These are phyloP conservation scores for Ogataea trehalophila DNA, from an alignment of 805 yeast genomes.

Conservation along the genomic window DNA sequence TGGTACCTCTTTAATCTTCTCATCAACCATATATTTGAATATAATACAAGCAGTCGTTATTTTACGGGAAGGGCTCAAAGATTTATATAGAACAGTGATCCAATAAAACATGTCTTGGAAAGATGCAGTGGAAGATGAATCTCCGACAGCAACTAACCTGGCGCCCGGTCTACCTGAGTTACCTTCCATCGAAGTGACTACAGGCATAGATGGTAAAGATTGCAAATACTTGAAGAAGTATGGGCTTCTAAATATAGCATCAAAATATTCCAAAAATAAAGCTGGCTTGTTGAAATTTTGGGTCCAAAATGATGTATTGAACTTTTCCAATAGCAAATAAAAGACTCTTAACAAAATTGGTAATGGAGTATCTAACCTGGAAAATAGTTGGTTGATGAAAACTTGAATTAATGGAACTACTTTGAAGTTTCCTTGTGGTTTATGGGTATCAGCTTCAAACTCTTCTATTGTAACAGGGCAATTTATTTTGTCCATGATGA, in stretches of 20 bases:
- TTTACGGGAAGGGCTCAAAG: constrained; percentile 44
- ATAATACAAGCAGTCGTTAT: constrained; percentile 50
- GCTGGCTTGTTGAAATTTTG: constrained; percentile 39
- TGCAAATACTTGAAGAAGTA: constrained; percentile 36
- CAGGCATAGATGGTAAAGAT: constrained; percentile 5
- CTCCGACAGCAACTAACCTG: constrained; percentile 3
- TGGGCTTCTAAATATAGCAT: constrained; percentile 54
- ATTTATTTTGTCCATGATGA: constrained; percentile 28
- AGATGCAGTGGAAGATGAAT: constrained; percentile 17
- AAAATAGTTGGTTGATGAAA: constrained; percentile 48
- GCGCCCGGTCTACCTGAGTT: neutral
- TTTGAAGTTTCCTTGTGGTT: constrained; percentile 20
- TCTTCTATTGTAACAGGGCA: constrained; percentile 24
- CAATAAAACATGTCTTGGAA: constrained; percentile 48
- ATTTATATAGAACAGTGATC: constrained; percentile 39
- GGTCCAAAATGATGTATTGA: constrained; percentile 49
- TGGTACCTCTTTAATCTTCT: constrained; percentile 12
- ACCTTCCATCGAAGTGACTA: too few relatives aligned
- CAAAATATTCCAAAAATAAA: constrained; percentile 52
- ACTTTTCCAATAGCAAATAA: constrained; percentile 36
- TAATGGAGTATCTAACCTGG: constrained; percentile 43
- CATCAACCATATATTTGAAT: constrained; percentile 42
- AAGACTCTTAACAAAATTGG: constrained; percentile 55
- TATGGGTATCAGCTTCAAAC: constrained; percentile 12
- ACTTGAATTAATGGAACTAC: constrained; percentile 35